Percentiles rank a stretch among this genome's conserved stretches.
phyloP scores from a whole-genome alignment of 495 filamentous ascomycete genomes.

The Hypoxylon subgilvum region DNA sequence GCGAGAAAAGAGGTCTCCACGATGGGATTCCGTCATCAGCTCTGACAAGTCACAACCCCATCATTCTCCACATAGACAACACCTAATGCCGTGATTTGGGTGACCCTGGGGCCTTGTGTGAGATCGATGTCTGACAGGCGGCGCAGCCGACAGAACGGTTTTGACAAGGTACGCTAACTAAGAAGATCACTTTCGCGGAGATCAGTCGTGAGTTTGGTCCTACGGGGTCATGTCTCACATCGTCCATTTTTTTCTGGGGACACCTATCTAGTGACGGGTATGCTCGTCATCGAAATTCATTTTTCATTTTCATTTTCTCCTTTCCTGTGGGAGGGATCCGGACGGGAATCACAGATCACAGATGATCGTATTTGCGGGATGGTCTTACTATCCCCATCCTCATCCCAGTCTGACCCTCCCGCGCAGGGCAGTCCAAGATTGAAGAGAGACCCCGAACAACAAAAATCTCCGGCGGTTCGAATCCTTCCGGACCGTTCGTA shows the following conservation, averaged over 20 bases:
- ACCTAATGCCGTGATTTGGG: slow-evolving; percentile 18
- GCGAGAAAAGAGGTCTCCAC: slow-evolving; percentile 4
- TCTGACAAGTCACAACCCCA: too few relatives aligned
- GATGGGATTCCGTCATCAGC: slow-evolving; percentile 17
- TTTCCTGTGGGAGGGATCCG: background rate
- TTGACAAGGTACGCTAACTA: slow-evolving; percentile 5
- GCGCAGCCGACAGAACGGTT: slow-evolving; percentile 24
- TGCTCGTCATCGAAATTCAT: slow-evolving; percentile 39
- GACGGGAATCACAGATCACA: slow-evolving; percentile 1
- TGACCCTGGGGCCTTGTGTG: slow-evolving; percentile 3
- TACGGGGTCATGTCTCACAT: slow-evolving; percentile 32
- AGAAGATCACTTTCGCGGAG: slow-evolving; percentile 4
- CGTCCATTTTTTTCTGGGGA: background rate
- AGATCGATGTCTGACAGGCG: slow-evolving; percentile 32
- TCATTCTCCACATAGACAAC: slow-evolving; percentile 8
- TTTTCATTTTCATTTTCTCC: background rate
- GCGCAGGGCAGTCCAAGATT: too few relatives aligned
- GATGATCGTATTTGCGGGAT: too few relatives aligned
- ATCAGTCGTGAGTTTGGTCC: slow-evolving; percentile 11
- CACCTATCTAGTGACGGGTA: slow-evolving; percentile 27
- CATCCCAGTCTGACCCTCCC: too few relatives aligned
- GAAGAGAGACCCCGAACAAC: background rate
- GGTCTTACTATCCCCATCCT: too few relatives aligned
- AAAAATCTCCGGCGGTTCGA: background rate
- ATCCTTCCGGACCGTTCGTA: slow-evolving; percentile 9